Conservation (phyloP, 192 early-diverging fungal species). For the Backusella liffmaniae region DNA sequence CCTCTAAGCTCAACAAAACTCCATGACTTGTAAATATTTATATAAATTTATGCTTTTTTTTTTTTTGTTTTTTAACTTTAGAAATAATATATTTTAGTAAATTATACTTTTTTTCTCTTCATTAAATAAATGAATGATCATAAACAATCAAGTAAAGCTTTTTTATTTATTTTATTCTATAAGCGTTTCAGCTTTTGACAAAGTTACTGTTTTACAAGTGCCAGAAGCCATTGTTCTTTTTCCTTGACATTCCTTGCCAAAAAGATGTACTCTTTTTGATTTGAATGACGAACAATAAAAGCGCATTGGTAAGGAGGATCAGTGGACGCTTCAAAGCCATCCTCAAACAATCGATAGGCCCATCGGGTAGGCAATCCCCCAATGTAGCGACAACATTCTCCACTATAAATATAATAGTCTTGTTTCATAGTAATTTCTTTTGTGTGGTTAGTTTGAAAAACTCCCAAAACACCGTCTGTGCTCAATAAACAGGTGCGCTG, state of each 20-base stretch:
- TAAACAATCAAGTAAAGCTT: neutral
- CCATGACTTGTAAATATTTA: conserved; percentile 4
- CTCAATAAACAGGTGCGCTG: neutral
- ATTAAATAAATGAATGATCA: neutral
- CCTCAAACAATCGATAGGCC: neutral
- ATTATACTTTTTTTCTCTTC: neutral
- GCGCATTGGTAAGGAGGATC: neutral
- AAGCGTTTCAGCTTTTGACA: neutral
- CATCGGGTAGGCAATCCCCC: neutral
- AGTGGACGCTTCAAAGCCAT: neutral
- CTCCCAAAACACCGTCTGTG: conserved; percentile 6
- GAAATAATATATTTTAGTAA: neutral
- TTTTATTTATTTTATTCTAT: neutral
- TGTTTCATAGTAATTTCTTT: neutral
- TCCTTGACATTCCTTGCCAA: neutral
- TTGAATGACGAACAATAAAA: neutral
- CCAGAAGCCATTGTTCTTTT: neutral
- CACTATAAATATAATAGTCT: neutral
- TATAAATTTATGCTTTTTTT: neutral
- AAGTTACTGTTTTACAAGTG: neutral
- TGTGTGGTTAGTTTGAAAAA: neutral
- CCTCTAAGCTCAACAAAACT: neutral
- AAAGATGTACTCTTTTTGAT: neutral
- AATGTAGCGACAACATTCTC: neutral
- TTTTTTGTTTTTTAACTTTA: neutral